phyloP scores from a whole-genome alignment of 1,284 basidiomycete species.

The Rhodotorula sp. region DNA sequence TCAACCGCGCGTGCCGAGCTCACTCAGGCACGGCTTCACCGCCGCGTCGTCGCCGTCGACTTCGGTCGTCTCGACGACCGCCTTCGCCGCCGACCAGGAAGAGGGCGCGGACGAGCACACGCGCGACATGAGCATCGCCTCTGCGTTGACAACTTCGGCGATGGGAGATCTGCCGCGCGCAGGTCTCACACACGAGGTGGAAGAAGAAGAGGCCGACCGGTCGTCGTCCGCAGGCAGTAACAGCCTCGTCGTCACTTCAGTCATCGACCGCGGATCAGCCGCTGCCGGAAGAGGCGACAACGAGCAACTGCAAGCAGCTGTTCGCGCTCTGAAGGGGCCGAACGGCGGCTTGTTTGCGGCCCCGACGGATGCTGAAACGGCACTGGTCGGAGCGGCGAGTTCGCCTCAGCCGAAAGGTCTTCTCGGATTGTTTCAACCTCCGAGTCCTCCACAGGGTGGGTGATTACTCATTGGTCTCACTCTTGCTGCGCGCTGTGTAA shows the following conservation, averaged over 20 bases:
- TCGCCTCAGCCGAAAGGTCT: constrained; percentile 7
- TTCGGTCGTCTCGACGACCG: constrained; percentile 3
- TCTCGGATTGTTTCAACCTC: constrained; percentile 33
- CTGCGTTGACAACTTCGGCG: too few species aligned
- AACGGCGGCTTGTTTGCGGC: constrained; percentile 22
- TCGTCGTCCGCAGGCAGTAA: constrained; percentile 9
- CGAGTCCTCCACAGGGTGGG: constrained; percentile 11
- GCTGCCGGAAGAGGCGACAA: constrained; percentile 4
- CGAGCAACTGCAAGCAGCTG: constrained; percentile 33
- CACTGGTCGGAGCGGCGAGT: neutral
- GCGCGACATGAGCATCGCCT: constrained; percentile 1
- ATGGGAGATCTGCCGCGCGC: too few species aligned
- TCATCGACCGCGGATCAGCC: constrained; percentile 1
- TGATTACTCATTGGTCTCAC: neutral
- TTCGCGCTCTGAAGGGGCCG: constrained; percentile 29
- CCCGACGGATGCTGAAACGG: neutral
- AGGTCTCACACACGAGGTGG: neutral
- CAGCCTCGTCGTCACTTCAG: constrained; percentile 21
- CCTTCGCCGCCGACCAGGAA: neutral
- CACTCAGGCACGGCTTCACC: constrained; percentile 27
- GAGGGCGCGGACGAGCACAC: neutral
- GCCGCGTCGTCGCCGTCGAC: constrained; percentile 8
- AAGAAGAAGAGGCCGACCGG: neutral
- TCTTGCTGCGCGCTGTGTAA: neutral
- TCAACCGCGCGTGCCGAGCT: constrained; percentile 29